A percentile compares a stretch with the other conserved stretches of the same genome.
Conservation (phyloP, 176 grass and related monocot genomes). For the Triticum aestivum region IWGSC_CS_RefSeq_v2.1 NC_057799.1:366610576-366611075, state of each 20-base stretch:
- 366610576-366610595: conserved; percentile 66
- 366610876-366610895: conserved; percentile 29
- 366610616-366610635: conserved; percentile 33
- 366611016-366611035: background rate
- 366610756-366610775: conserved; percentile 39
- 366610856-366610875: conserved; percentile 20
- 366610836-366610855: conserved; percentile 21
- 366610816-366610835: conserved; percentile 15
- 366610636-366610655: conserved; percentile 44
- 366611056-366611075: background rate
- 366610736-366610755: conserved; percentile 38
- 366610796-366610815: background rate
- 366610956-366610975: conserved; percentile 15
- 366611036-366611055: background rate
- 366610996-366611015: background rate
- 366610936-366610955: background rate
- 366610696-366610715: background rate
- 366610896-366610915: conserved; percentile 36
- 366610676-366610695: conserved; percentile 69
- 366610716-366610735: conserved; percentile 27
- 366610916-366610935: background rate
- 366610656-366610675: conserved; percentile 58
- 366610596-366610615: conserved; percentile 30
- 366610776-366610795: conserved; percentile 22
- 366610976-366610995: background rate